Evolutionary conservation across 371 early-diverging fungal species (phyloP).

Genomic region (Mortierella sp.): DNA sequence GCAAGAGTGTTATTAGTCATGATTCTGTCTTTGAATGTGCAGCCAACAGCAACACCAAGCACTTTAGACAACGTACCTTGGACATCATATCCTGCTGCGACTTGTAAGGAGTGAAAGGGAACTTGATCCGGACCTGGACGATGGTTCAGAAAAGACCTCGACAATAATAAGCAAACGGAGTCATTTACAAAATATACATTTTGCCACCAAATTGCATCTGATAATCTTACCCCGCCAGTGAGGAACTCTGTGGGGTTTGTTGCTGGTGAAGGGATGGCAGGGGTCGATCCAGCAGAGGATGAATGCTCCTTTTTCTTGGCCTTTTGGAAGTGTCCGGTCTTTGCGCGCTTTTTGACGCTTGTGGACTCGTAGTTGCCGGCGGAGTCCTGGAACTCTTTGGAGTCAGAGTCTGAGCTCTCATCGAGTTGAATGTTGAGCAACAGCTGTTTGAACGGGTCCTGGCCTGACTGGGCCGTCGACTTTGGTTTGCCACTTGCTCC

Average conservation of each 20-base stretch:
- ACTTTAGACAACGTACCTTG: constrained; percentile 49
- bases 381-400: background rate
- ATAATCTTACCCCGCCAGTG: constrained; percentile 21
- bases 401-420: constrained; percentile 25
- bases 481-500: background rate
- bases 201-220: background rate
- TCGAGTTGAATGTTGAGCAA: constrained; percentile 6
- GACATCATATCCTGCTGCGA: constrained; percentile 74
- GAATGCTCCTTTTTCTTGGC: background rate
- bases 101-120: constrained; percentile 68
- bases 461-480: background rate
- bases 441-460: constrained; percentile 2
- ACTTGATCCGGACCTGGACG: constrained; percentile 59
- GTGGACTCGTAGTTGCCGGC: background rate
- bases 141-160: background rate
- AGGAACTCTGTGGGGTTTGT: constrained; percentile 30
- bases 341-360: background rate
- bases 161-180: background rate
- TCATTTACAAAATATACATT: no score
- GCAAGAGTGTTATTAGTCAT: background rate
- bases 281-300: background rate
- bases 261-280: background rate
- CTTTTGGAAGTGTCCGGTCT: background rate
- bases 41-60: no score
- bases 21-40: background rate